Base-by-base conservation (phyloP, 169 alveolate species). In the Plasmodium berghei region DNA sequence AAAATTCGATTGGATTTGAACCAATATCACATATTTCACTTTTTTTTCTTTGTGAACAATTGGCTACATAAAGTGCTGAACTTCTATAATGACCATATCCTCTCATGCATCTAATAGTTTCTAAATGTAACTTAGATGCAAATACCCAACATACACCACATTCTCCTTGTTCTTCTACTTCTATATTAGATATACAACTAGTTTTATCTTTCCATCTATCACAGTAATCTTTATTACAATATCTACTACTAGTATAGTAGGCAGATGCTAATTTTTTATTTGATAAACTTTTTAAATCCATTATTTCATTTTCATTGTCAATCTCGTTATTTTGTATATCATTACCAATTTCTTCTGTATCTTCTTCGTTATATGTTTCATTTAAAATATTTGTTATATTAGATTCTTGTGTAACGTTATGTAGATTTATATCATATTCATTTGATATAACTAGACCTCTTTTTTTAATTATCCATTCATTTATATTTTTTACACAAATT, bases 61-160 rank as follows among this genome's bases (percentile, higher is more conserved):
- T 67, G 14, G 87, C 91, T 6, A 85, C 70, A 58, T 40, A 85
- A 24, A 85, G 48, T 26, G 91, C 74, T n/a, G 91, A 85, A 16
- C 87, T 71, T 20, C 75, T 59, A 45, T 58, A 71, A 52, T 67
- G 87, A 14, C 87, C 91, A 85, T 85, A 85, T 24, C 91, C 91
- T 26, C 87, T 85, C 91, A 85, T 85, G 22, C 91, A 85, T 46
- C 85, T 85, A n/a, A 85, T 62, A 34, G 87, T 67, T 70, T 85
- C 91, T n/a, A 85, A n/a, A 24, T 85, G 91, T 70, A 85, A 85
- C 14, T 70, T 85, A 59, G 87, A 58, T 58, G 91, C 85, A 46
- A 70, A 85, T 5, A 85, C 24, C 91, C 91, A 85, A 40, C 87
- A 85, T 10, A 69, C 6, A 20, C 87, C 87, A 69, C 91, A 85